phyloP scores from a whole-genome alignment of 1,284 basidiomycete genomes.

The Anthracocystis walkeri region DNA sequence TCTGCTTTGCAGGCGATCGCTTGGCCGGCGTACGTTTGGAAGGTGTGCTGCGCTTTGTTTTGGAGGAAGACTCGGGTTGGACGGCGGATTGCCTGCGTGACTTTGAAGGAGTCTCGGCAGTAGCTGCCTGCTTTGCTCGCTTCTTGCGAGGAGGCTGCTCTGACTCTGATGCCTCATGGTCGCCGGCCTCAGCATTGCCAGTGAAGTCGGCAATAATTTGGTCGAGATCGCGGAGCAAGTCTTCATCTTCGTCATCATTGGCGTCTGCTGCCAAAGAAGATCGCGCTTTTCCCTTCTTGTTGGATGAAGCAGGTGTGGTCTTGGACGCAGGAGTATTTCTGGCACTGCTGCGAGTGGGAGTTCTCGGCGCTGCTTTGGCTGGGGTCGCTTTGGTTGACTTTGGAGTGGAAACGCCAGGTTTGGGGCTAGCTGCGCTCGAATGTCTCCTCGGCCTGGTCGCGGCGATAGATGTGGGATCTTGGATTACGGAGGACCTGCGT shows the following conservation, averaged over 20 bases:
- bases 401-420: constrained; percentile 5
- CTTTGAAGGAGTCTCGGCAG: constrained; percentile 11
- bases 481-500: constrained; percentile 15
- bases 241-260: constrained; percentile 12
- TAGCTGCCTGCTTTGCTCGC: constrained; percentile 8
- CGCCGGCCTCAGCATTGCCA: not conserved
- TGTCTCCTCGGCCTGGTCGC: constrained; percentile 21
- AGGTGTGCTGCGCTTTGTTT: not conserved
- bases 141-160: constrained; percentile 42
- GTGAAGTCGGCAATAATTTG: constrained; percentile 20
- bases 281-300: constrained; percentile 24
- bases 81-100: no score
- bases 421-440: constrained; percentile 9
- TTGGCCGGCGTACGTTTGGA: constrained; percentile 3
- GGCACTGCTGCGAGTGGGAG: constrained; percentile 5
- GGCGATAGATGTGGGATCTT: constrained; percentile 14
- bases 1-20: constrained; percentile 9
- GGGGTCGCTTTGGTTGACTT: constrained; percentile 2
- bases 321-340: not conserved
- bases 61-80: not conserved
- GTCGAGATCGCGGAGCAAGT: constrained; percentile 12
- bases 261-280: not conserved
- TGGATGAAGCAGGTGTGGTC: constrained; percentile 17
- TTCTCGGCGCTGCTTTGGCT: constrained; percentile 2
- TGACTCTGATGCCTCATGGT: constrained; percentile 8